These are phyloP conservation scores for Claviceps sp. DNA, from an alignment of 2,329 filamentous ascomycete species.

Conservation along the genomic window DNA sequence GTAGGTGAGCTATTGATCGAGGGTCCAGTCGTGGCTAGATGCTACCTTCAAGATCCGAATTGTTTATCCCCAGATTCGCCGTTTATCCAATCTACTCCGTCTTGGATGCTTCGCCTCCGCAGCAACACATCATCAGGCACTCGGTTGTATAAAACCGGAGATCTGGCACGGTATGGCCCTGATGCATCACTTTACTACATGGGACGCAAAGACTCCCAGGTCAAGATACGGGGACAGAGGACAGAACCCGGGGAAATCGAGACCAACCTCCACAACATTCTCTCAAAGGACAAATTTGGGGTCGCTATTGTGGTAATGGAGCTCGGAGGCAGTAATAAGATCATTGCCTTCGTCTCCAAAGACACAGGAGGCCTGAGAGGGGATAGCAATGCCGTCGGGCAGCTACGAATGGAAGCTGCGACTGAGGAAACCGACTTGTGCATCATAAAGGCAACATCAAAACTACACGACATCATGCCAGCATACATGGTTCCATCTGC, in stretches of 20 bases:
- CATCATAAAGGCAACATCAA: background rate
- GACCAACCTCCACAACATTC: background rate
- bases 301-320: background rate
- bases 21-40: slow-evolving; percentile 37
- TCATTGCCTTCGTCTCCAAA: background rate
- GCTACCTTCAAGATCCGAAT: slow-evolving; percentile 38
- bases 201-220: slow-evolving; percentile 17
- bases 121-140: slow-evolving; percentile 10
- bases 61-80: background rate
- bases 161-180: slow-evolving; percentile 18
- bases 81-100: background rate
- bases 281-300: background rate
- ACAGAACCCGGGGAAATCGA: slow-evolving; percentile 26
- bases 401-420: background rate
- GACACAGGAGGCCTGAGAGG: background rate
- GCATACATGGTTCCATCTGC: background rate
- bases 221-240: slow-evolving; percentile 41
- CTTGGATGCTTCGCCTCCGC: slow-evolving; percentile 9
- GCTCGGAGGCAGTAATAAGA: background rate
- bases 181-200: slow-evolving; percentile 11
- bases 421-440: background rate
- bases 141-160: slow-evolving; percentile 11
- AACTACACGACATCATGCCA: background rate
- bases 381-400: background rate
- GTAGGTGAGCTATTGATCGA: slow-evolving; percentile 9